Evolutionary conservation across 345 rosid genomes (phyloP), one percentile per base, ranked within the genome.

Genomic region (Lepidium sativum): DNA sequence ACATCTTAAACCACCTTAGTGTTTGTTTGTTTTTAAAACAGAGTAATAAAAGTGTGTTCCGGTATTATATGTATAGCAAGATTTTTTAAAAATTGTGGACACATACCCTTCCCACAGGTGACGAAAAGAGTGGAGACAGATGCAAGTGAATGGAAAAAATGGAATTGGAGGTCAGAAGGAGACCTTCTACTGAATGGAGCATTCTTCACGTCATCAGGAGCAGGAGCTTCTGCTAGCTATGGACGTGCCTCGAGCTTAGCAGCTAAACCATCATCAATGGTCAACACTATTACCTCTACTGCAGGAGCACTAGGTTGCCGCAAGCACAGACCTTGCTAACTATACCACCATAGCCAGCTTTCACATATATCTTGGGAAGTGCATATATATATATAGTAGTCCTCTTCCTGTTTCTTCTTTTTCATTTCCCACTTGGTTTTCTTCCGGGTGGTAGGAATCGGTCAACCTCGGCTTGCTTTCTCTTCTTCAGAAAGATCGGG

Each of bases 131-230:
- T 88, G 25, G 90, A 86, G 1, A 88, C 96, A 18, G 74, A 72
- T 61, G 25, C 47, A 21, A 21, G 45, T 62, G 43, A 63, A 39
- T 91, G 96, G 97, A 83, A 79, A 68, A 10, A 40, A 75, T 91
- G 97, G 97, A 88, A 91, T 54, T 91, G 97, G 97, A 83, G 96
- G 57, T 86, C 97, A 4, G 94, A 88, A 74, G 96, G 97, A 58
- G 97, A 91, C 72, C 73, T 88, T 59, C 53, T 91, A 76, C 79
- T 83, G 25, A 91, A 91, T 40, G 98, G 98, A 39, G 98, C 98
- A 42, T 91, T 78, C 81, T 91, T 91, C 80, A 91, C 78, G 49
- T 79, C 87, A 16, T 91, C 98, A 1, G 98, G 98, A 20, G 88
- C 82, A 8, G 95, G 83, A 60, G 88, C 95, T 25, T 77, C 98